phyloP scores from a whole-genome alignment of 2,329 filamentous ascomycete genomes.

The Tolypocladium paradoxum region DNA sequence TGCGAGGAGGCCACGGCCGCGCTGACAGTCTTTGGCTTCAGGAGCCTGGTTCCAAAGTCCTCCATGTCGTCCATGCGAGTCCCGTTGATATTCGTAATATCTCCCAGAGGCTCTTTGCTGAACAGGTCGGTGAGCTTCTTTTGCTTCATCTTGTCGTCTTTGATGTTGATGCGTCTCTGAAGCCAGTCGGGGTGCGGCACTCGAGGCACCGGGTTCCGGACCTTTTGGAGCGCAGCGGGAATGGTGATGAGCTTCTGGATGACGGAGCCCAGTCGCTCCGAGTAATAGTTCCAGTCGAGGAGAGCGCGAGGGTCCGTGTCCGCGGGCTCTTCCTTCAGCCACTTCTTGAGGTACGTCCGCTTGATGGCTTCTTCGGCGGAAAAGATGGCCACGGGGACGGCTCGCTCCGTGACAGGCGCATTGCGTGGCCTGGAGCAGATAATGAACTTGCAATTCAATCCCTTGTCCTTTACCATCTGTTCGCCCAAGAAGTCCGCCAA shows the following conservation, averaged over 20 bases:
- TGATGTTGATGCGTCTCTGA: slow-evolving; percentile 82
- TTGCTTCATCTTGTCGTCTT: slow-evolving; percentile 96
- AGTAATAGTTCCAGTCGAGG: slow-evolving; percentile 95
- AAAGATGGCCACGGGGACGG: slow-evolving; percentile 92
- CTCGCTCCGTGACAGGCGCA: slow-evolving; percentile 87
- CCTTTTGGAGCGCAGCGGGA: slow-evolving; percentile 87
- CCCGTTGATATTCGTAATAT: slow-evolving; percentile 56
- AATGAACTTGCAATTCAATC: slow-evolving; percentile 98
- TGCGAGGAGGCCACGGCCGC: slow-evolving; percentile 46
- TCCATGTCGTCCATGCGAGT: slow-evolving; percentile 59
- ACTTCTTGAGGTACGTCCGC: slow-evolving; percentile 82
- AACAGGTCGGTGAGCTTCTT: slow-evolving; percentile 97
- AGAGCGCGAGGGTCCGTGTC: slow-evolving; percentile 85
- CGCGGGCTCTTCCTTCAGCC: slow-evolving; percentile 84
- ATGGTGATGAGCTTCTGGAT: slow-evolving; percentile 99
- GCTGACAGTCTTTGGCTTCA: slow-evolving; percentile 52
- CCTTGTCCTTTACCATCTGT: slow-evolving; percentile 99
- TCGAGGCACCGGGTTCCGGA: slow-evolving; percentile 86
- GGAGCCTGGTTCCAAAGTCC: slow-evolving; percentile 62
- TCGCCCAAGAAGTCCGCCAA: slow-evolving; percentile 93
- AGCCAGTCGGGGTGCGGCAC: slow-evolving; percentile 96
- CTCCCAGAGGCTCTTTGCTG: slow-evolving; percentile 55
- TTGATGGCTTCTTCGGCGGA: slow-evolving; percentile 86
- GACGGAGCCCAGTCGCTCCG: slow-evolving; percentile 89
- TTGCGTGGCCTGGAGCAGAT: slow-evolving; percentile 81